Evolutionary conservation across 768 basidiomycete species (phyloP).

Genomic region (Clavaria fumosa): DNA sequence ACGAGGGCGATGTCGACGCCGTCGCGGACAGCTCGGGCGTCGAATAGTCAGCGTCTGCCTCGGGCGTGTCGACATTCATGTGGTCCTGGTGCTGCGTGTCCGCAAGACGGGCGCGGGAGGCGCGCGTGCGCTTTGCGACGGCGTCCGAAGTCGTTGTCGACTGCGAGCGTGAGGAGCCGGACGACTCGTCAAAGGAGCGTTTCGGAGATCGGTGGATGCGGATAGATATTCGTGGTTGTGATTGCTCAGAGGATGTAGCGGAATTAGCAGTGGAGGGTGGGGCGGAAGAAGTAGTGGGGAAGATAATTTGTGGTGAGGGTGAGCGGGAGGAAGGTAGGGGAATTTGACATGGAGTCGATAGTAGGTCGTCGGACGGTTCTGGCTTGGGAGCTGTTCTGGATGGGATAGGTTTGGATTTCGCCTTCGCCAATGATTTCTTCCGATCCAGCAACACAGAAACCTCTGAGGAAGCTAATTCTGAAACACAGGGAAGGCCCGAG

Average conservation of each 20-base stretch:
- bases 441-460: constrained; percentile 19
- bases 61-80: constrained; percentile 6
- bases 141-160: constrained; percentile 18
- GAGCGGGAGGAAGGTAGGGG: constrained; percentile 26
- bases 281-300: constrained; percentile 7
- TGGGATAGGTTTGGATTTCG: constrained; percentile 18
- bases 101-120: background rate
- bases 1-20: constrained; percentile 17
- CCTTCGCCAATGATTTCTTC: constrained; percentile 17
- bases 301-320: no score
- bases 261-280: constrained; percentile 5
- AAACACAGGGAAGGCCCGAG: constrained; percentile 50
- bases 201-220: constrained; percentile 37
- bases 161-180: constrained; percentile 4
- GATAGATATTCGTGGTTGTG: constrained; percentile 12
- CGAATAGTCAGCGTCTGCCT: constrained; percentile 14
- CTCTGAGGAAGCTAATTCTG: constrained; percentile 29
- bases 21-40: constrained; percentile 34
- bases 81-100: background rate
- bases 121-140: constrained; percentile 12
- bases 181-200: constrained; percentile 43
- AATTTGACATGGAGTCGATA: constrained; percentile 17
- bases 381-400: constrained; percentile 1
- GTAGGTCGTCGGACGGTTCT: constrained; percentile 5
- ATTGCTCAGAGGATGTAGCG: constrained; percentile 7